A percentile compares a stretch with the other conserved stretches of the same genome.
These are phyloP conservation scores for Catenaria anguillulae DNA, from an alignment of 371 early-diverging fungal species.

Conservation along the genomic window DNA sequence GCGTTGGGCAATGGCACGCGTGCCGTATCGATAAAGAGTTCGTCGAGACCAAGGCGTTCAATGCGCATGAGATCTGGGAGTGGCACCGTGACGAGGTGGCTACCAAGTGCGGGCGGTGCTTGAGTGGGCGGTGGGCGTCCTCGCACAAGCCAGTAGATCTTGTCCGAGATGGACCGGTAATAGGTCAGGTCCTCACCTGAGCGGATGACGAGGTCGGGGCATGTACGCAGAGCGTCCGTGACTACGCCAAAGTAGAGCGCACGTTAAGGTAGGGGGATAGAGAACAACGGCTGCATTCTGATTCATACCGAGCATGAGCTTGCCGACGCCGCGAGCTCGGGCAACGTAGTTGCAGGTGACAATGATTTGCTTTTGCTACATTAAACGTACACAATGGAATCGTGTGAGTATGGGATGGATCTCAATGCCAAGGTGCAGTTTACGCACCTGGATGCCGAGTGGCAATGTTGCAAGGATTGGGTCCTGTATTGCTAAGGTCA, in stretches of 20 bases:
- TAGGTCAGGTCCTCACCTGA: conserved; percentile 13
- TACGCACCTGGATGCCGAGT: background rate
- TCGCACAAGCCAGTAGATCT: background rate
- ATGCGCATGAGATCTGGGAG: conserved; percentile 3
- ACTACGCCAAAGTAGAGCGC: background rate
- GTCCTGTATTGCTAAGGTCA: too few species aligned
- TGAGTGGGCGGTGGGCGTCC: too few species aligned
- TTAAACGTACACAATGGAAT: background rate
- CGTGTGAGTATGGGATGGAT: background rate
- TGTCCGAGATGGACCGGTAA: conserved; percentile 11
- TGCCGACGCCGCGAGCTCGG: conserved; percentile 12
- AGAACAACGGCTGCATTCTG: background rate
- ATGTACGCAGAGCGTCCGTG: conserved; percentile 9
- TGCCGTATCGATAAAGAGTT: conserved; percentile 13
- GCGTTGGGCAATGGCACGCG: background rate
- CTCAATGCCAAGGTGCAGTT: background rate
- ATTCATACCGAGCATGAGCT: conserved; percentile 10
- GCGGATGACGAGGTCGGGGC: conserved; percentile 14
- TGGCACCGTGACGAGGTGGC: too few species aligned
- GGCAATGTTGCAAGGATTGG: background rate
- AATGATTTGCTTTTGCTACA: conserved; percentile 17
- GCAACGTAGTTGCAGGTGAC: conserved; percentile 20
- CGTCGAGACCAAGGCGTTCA: conserved; percentile 17
- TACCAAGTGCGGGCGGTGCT: too few species aligned
- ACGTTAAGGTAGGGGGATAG: background rate